Evolutionary conservation across 768 basidiomycete genomes (phyloP), one percentile per base, ranked within the genome.

Genomic region (Leccinum arenicola): DNA sequence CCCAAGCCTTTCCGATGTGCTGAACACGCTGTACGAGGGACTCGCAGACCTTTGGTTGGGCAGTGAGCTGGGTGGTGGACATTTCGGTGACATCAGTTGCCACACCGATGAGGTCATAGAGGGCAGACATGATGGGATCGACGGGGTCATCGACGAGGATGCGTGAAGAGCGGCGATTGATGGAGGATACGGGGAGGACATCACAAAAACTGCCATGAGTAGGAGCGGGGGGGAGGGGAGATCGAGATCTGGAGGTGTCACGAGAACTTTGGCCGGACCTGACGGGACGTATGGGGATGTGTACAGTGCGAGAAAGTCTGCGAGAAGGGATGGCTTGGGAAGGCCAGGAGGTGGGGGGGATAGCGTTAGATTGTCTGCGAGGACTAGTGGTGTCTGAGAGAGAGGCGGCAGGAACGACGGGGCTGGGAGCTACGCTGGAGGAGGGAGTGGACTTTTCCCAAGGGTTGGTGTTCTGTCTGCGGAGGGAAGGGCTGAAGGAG

Each of bases 61-160:
- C 82, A 0, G 92, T 94, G 55, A 99, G 85, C 63, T 93, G 88
- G 4, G 87, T 80, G 59, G 95, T 81, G 40, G 92, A 87, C 81
- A 91, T 97, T 61, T 99, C 97, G 21, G 84, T 80, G 59, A 98
- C 86, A 70, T 98, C 96, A 27, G 95, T 96, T 29, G 96, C 94
- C 50, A 98, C 87, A 27, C 84, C 83, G 65, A 97, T 97, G 69
- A 98, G 84, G 63, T 93, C 91, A 73, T 97, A 97, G 35, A 98
- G 80, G 8, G 90, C 88, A 43, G 83, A 78, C 85, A 96, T 89
- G 77, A 95, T 93, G 45, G 91, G 90, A 77, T 94, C 92, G 57
- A 91, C 76, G 36, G 92, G 92, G 69, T 91, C 88, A 67, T 94
- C 92, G 36, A 91, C 81, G 62, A 92, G 82, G 50, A 92, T 88